phyloP scores from a whole-genome alignment of 2,329 filamentous ascomycete genomes.

The Penicillium concentricum region DNA sequence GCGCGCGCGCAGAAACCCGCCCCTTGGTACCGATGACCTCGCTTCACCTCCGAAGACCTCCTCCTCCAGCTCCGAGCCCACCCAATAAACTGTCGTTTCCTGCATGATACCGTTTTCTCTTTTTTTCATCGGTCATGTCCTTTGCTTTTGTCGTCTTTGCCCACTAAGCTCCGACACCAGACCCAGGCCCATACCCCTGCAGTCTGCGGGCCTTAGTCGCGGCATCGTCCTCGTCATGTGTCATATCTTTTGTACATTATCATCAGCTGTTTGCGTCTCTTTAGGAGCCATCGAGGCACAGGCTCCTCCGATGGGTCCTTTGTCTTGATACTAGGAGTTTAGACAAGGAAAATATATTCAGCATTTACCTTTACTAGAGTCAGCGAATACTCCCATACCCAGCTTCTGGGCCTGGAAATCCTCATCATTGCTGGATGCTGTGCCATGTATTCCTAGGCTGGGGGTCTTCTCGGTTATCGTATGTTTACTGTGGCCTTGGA shows the following conservation, averaged over 20 bases:
- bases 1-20: constrained; percentile 69
- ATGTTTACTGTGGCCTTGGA: constrained; percentile 28
- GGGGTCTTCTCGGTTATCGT: constrained; percentile 35
- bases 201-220: constrained; percentile 46
- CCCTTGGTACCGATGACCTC: constrained; percentile 38
- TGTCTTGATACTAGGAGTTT: constrained; percentile 30
- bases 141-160: constrained; percentile 10
- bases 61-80: constrained; percentile 36
- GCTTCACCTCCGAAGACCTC: constrained; percentile 32
- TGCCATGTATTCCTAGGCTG: constrained; percentile 42
- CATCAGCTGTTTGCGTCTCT: constrained; percentile 36
- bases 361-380: constrained; percentile 39
- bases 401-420: constrained; percentile 54
- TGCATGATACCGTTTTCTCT: constrained; percentile 11
- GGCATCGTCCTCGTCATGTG: constrained; percentile 39
- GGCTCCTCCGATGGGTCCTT: constrained; percentile 9
- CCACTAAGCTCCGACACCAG: constrained; percentile 54
- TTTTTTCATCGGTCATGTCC: constrained; percentile 10
- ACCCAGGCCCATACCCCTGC: constrained; percentile 56
- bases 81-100: constrained; percentile 31
- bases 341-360: constrained; percentile 24
- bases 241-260: constrained; percentile 42
- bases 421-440: constrained; percentile 49
- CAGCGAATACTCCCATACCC: constrained; percentile 52
- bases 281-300: constrained; percentile 4